Base-by-base conservation (phyloP, 257 asterid species). In the Solanum chilense region DNA sequence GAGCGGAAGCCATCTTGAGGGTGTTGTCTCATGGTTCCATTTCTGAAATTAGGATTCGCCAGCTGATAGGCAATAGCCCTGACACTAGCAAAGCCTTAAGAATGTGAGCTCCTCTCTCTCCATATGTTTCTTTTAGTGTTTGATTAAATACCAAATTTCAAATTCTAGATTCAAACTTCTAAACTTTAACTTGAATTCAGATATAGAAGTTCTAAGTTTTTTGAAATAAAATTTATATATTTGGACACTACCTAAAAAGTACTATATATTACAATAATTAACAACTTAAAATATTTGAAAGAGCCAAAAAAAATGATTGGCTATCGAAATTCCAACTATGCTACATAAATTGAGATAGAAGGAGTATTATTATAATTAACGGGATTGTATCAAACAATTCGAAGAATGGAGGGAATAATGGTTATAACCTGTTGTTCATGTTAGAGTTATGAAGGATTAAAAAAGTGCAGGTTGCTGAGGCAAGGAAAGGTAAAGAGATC, bases 81-180 rank as follows among this genome's bases (percentile, higher is more conserved):
- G 93, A 97, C 88, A 96, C 99, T 56, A 97, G 99, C 98, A 97
- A 97, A 90, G 99, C 99, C 77, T 92, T 97, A 91, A 93, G 99
- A 93, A 90, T 96, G 99, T 96, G 87, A 90, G 71, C 86, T 41
- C 45, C 73, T 39, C 76, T 70, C 52, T 78, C 78, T 78, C 74
- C 71, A 12, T 75, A 3, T 27, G 77, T 70, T 70, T 73, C 27
- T 6, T 16, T 21, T 33, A 9, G 47, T 20, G 47, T 35, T 73
- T 73, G 80, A 73, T 20, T 73, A 27, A 73, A 35, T 4, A 33
- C 45, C 45, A 71, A 71, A 27, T 64, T 64, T 25, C 35, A 25
- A 64, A 64, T 64, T 64, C 2, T 18, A 12, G 4, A 64, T 64
- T 64, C 29, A 64, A 64, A 64, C 35, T n/a, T 64, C 0, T 64